Percentiles rank a stretch among this genome's conserved stretches.
These are phyloP conservation scores for Candida parachauliodes DNA, from an alignment of 805 yeast species.

Conservation along the genomic window DNA sequence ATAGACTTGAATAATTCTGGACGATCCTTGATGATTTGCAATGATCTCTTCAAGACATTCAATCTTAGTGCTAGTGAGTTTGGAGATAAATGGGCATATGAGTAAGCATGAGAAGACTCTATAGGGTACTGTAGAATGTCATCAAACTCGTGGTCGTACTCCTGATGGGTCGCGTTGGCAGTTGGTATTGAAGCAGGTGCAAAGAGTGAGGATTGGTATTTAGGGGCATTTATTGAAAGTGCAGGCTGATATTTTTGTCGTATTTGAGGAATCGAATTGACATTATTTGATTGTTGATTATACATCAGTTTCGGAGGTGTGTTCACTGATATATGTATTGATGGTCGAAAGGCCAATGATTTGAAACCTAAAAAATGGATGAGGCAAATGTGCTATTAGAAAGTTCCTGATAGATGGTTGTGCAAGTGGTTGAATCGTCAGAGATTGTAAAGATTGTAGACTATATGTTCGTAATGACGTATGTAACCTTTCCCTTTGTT, in stretches of 20 bases:
- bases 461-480: no score
- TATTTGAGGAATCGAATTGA: no score
- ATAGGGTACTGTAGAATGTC: conserved; percentile 64
- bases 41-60: conserved; percentile 69
- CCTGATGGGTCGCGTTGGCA: neutral
- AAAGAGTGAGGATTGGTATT: conserved; percentile 3
- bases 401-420: no score
- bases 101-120: conserved; percentile 79
- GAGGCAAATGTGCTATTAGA: no score
- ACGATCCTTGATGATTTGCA: conserved; percentile 66
- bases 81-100: conserved; percentile 79
- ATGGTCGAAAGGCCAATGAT: no score
- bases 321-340: no score
- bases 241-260: neutral
- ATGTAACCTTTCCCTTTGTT: no score
- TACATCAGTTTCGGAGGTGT: no score
- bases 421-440: no score
- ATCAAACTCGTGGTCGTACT: conserved; percentile 8
- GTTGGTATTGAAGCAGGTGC: conserved; percentile 6
- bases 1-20: conserved; percentile 43
- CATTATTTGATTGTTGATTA: neutral
- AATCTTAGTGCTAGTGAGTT: conserved; percentile 74
- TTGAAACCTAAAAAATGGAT: no score
- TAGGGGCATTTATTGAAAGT: conserved; percentile 1
- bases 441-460: no score